Evolutionary conservation across 345 rosid species (phyloP).

Genomic region (Hibiscus syriacus): DNA sequence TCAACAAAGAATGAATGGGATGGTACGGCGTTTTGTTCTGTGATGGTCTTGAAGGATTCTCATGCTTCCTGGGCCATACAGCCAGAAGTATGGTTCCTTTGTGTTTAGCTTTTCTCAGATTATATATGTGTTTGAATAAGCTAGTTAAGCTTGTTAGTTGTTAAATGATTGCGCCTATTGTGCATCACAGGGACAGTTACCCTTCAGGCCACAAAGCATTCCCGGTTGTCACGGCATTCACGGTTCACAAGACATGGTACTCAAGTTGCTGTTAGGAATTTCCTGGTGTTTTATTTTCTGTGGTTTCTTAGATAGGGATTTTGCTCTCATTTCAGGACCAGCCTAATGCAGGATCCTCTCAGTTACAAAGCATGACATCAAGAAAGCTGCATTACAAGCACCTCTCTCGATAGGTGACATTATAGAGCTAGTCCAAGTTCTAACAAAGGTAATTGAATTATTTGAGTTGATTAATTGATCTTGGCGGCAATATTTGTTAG

Average conservation of each 20-base stretch:
- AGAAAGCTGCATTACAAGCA: slow-evolving; percentile 19
- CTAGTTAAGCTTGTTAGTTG: no score
- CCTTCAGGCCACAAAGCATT: slow-evolving; percentile 33
- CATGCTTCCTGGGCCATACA: slow-evolving; percentile 6
- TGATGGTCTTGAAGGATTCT: no score
- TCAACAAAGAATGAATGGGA: slow-evolving; percentile 42
- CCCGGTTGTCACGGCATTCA: slow-evolving; percentile 28
- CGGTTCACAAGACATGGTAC: slow-evolving; percentile 40
- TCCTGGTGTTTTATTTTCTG: slow-evolving; percentile 2
- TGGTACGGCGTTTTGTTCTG: slow-evolving; percentile 27
- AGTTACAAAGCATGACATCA: slow-evolving; percentile 23
- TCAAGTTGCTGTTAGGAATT: not conserved
- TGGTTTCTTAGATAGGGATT: not conserved
- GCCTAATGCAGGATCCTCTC: slow-evolving; percentile 20
- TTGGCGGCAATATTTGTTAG: not conserved
- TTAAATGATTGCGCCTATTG: not conserved
- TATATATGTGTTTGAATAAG: slow-evolving; percentile 8
- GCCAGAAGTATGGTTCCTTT: no score
- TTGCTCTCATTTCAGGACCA: slow-evolving; percentile 26
- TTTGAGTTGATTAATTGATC: not conserved
- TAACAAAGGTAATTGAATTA: slow-evolving; percentile 1
- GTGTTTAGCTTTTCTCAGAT: no score
- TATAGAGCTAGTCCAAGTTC: not conserved
- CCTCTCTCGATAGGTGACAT: not conserved
- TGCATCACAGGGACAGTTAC: slow-evolving; percentile 35